Percentiles rank a stretch among this genome's conserved stretches.
These are phyloP conservation scores for carrot (Daucus carota) DNA, from an alignment of 129 eudicot genomes.

Conservation along the genomic window DH1_v3.0 NC_030386.2:28297001-28297500, in stretches of 20 bases:
- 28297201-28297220: neutral
- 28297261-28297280: too few relatives aligned
- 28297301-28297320: neutral
- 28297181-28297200: neutral
- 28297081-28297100: neutral
- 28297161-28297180: neutral
- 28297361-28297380: neutral
- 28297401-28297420: too few relatives aligned
- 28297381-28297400: too few relatives aligned
- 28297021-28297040: too few relatives aligned
- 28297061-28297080: too few relatives aligned
- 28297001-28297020: too few relatives aligned
- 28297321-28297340: neutral
- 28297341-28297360: neutral
- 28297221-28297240: too few relatives aligned
- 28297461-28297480: neutral
- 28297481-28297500: neutral
- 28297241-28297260: too few relatives aligned
- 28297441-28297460: neutral
- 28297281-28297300: neutral
- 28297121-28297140: neutral
- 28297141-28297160: neutral
- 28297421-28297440: neutral
- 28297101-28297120: neutral
- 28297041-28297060: too few relatives aligned